Evolutionary conservation across 192 early-diverging fungal species (phyloP).

Genomic region (Coemansia sp.): DNA sequence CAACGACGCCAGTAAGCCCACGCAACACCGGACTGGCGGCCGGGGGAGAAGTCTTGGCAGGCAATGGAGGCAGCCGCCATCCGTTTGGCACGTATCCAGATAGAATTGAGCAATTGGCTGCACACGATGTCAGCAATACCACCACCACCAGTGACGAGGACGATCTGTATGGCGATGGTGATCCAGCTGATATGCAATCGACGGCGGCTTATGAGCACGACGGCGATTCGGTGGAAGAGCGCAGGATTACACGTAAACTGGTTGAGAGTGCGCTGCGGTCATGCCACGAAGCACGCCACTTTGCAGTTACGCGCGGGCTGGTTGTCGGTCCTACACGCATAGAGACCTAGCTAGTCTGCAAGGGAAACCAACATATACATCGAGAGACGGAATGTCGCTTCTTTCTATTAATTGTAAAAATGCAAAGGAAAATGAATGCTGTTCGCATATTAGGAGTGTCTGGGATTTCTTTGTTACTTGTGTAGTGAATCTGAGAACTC

Average conservation of each 20-base stretch:
- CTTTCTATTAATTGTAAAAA: too few species aligned
- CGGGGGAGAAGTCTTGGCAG: not conserved
- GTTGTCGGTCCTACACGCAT: not conserved
- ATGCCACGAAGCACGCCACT: conserved; percentile 44
- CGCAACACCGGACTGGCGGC: not conserved
- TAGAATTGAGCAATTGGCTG: not conserved
- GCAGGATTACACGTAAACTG: conserved; percentile 39
- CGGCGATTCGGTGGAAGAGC: conserved; percentile 24
- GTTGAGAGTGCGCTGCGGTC: conserved; percentile 38
- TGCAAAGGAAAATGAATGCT: too few species aligned
- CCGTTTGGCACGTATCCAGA: not conserved
- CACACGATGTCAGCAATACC: not conserved
- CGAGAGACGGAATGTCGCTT: too few species aligned
- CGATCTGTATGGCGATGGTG: conserved; percentile 4
- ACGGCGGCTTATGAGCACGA: not conserved
- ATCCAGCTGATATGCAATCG: not conserved
- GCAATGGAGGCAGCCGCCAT: not conserved
- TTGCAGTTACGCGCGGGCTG: not conserved
- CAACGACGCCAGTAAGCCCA: not conserved
- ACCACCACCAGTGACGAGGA: not conserved
- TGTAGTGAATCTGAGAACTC: too few species aligned
- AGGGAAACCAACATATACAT: too few species aligned
- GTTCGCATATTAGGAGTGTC: too few species aligned
- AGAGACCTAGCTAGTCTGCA: not conserved
- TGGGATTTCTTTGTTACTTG: too few species aligned